Percentiles rank a stretch among this genome's conserved stretches.
These are phyloP conservation scores for Penicillium vulpinum DNA, from an alignment of 2,329 filamentous ascomycete species.

Conservation along the genomic window DNA sequence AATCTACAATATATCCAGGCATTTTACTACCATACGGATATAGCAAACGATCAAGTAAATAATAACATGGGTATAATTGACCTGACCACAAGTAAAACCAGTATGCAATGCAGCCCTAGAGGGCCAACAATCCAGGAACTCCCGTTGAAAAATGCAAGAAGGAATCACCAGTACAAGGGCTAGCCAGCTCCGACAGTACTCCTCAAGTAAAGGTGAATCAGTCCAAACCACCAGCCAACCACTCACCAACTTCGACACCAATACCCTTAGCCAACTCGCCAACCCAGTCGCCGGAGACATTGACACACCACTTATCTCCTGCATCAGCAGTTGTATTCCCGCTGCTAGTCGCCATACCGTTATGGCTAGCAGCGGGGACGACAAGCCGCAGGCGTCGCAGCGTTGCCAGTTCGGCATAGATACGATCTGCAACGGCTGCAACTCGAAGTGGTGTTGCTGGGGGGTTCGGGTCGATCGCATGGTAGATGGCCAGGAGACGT, in stretches of 20 bases:
- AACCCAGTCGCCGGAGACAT: constrained; percentile 50
- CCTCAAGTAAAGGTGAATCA: constrained; percentile 10
- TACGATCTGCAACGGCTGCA: constrained; percentile 42
- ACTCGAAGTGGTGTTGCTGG: constrained; percentile 41
- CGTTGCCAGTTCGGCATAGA: constrained; percentile 49
- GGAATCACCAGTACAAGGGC: not conserved
- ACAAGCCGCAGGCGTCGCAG: constrained; percentile 48
- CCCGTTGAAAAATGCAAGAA: constrained; percentile 5
- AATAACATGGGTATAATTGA: constrained; percentile 4
- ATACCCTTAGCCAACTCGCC: constrained; percentile 47
- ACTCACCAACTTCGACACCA: constrained; percentile 49
- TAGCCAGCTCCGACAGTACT: not conserved
- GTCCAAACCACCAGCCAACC: constrained; percentile 42
- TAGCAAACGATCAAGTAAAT: not conserved
- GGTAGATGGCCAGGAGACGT: constrained; percentile 49
- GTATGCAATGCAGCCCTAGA: not conserved
- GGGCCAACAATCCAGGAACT: not conserved
- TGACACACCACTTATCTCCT: constrained; percentile 51
- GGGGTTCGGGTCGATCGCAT: constrained; percentile 49
- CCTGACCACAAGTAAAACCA: not conserved
- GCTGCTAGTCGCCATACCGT: constrained; percentile 32
- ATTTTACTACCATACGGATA: not conserved
- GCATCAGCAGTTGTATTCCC: constrained; percentile 41
- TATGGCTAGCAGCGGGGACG: constrained; percentile 43
- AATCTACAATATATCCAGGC: not conserved